Percentiles rank a stretch among this genome's conserved stretches.
Conservation (phyloP, 441 rosid genomes). For the Viola pubescens region DNA sequence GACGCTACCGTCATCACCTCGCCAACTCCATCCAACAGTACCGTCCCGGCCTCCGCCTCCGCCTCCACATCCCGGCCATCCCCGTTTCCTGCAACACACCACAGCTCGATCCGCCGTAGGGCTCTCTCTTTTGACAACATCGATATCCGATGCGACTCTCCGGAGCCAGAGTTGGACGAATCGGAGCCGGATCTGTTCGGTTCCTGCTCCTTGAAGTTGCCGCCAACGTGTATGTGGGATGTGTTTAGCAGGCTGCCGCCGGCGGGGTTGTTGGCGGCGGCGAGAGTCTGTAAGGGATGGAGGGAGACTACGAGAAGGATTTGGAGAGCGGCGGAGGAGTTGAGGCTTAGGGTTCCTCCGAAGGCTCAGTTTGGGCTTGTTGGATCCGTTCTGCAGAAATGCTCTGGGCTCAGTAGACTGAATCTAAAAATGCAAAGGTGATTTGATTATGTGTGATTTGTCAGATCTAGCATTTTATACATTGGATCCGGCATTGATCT, state of each 20-base stretch:
- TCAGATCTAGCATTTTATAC: slow-evolving; percentile 33
- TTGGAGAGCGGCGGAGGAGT: slow-evolving; percentile 86
- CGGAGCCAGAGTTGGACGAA: slow-evolving; percentile 32
- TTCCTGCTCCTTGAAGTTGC: slow-evolving; percentile 38
- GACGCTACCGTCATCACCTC: slow-evolving; percentile 26
- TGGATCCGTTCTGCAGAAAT: slow-evolving; percentile 76
- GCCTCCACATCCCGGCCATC: slow-evolving; percentile 24
- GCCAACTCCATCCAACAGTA: slow-evolving; percentile 21
- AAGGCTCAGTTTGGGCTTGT: slow-evolving; percentile 58
- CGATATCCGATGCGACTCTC: slow-evolving; percentile 40
- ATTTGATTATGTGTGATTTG: slow-evolving; percentile 7
- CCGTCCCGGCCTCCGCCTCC: slow-evolving; percentile 43
- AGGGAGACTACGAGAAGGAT: slow-evolving; percentile 57
- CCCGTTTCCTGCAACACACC: slow-evolving; percentile 28
- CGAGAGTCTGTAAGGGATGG: slow-evolving; percentile 80
- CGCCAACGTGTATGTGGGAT: slow-evolving; percentile 62
- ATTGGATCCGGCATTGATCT: slow-evolving; percentile 9
- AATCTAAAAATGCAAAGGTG: slow-evolving; percentile 80
- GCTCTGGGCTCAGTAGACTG: slow-evolving; percentile 63
- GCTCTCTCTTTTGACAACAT: slow-evolving; percentile 74
- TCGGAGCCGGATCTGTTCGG: slow-evolving; percentile 29
- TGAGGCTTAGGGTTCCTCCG: slow-evolving; percentile 60
- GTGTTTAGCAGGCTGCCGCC: slow-evolving; percentile 72
- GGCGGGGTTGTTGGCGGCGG: slow-evolving; percentile 53
- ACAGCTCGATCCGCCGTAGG: slow-evolving; percentile 46